Evolutionary conservation across 1,284 basidiomycete genomes (phyloP), one percentile per base, ranked within the genome.

Genomic region (Stygiomarasmius scandens): DNA sequence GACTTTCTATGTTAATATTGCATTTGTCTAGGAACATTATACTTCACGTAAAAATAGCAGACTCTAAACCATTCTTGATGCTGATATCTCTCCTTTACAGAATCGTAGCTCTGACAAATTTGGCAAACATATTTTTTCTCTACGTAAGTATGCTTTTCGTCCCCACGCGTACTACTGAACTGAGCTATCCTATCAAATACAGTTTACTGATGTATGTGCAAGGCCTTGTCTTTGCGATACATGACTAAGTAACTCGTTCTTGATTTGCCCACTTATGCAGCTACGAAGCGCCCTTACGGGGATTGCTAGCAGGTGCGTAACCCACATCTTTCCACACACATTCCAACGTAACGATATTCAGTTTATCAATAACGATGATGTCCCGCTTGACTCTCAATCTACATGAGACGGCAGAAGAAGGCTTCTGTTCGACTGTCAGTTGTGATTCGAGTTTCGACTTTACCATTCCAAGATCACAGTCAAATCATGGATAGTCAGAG

Each of bases 1-100:
- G n/a, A n/a, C n/a, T n/a, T n/a, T n/a, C n/a, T n/a, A n/a, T n/a
- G n/a, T n/a, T n/a, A n/a, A n/a, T n/a, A n/a, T n/a, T n/a, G n/a
- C n/a, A n/a, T n/a, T n/a, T 16, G 12, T 25, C 10, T 23, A 49
- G 56, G 56, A 19, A 49, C 56, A 16, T 49, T 58, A 34, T 58
- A 58, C 54, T 58, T 58, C 48, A 52, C 45, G 56, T 58, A 32
- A 49, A 24, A 8, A n/a, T n/a, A n/a, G n/a, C n/a, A n/a, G n/a
- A 38, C 24, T 38, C 12, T 49, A 46, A 23, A 23, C 41, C 10
- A 49, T 25, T 6, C 16, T 41, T 24, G 34, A 9, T 49, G 10
- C 32, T 49, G 5, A 44, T 24, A 8, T n/a, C n/a, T 14, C 9
- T 41, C 12, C 8, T 9, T 22, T 2, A 38, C 24, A 58, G 56